A percentile compares a stretch with the other conserved stretches of the same genome.
phyloP scores from a whole-genome alignment of 495 filamentous ascomycete species.

The Hyaloscypha variabilis region DNA sequence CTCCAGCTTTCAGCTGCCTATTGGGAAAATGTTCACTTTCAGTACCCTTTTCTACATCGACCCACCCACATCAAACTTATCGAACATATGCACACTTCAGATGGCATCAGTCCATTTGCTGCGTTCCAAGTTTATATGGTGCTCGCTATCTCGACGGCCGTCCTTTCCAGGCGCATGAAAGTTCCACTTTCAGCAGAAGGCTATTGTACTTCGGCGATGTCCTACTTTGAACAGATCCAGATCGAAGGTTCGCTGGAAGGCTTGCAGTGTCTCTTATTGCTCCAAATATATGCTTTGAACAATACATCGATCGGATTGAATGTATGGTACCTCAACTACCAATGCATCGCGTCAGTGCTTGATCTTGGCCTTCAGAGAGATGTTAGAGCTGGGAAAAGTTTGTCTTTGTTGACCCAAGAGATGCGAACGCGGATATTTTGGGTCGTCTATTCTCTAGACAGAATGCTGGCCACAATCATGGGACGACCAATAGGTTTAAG shows the following conservation, averaged over 20 bases:
- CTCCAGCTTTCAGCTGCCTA: conserved; percentile 43
- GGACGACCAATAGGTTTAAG: conserved; percentile 50
- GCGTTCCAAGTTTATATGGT: conserved; percentile 50
- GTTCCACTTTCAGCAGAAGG: conserved; percentile 45
- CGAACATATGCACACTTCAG: conserved; percentile 35
- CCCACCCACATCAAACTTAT: conserved; percentile 41
- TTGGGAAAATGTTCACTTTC: conserved; percentile 43
- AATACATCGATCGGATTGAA: conserved; percentile 48
- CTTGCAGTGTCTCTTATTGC: conserved; percentile 44
- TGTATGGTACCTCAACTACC: conserved; percentile 52
- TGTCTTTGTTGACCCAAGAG: conserved; percentile 47
- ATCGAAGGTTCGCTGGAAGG: conserved; percentile 42
- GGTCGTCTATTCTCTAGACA: conserved; percentile 49
- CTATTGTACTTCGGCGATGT: conserved; percentile 47
- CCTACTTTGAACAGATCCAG: conserved; percentile 41
- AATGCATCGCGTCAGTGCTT: conserved; percentile 47
- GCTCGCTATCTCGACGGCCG: conserved; percentile 45
- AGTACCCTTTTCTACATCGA: conserved; percentile 47
- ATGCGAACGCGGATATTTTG: conserved; percentile 53
- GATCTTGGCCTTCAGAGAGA: conserved; percentile 50
- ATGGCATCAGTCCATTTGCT: conserved; percentile 27
- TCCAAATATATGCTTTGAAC: conserved; percentile 50
- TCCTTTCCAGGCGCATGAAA: conserved; percentile 43
- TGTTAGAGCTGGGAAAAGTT: conserved; percentile 37
- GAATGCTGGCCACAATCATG: conserved; percentile 51